Evolutionary conservation across 257 asterid genomes (phyloP), one percentile per base, ranked within the genome.

Genomic region (Solanum bukasovii): DNA sequence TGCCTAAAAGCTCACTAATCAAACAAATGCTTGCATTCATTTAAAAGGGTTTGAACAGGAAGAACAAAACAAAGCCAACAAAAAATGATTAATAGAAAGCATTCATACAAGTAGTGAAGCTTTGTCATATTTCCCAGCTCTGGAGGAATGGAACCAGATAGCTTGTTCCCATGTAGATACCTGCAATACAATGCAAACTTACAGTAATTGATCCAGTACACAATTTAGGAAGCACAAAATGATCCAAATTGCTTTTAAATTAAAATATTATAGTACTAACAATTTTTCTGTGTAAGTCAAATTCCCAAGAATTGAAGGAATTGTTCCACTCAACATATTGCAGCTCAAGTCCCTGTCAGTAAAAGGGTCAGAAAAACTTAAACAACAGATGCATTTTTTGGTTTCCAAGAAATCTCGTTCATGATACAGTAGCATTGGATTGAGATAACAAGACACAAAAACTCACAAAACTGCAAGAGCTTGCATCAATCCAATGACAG

Each of bases 41-140:
- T 27, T 35, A 31, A 13, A 84, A 21, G 83, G 31, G 83, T 37
- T 46, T 31, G 34, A 84, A n/a, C 73, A 33, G 77, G 34, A 84
- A 34, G 87, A 61, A 40, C 59, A 34, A 49, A 20, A 59, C 44
- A 52, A 11, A 29, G 38, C 72, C 6, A 79, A 18, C 63, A 83
- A 35, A 42, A 40, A 35, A 63, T 29, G 7, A 81, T 46, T 29
- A 5, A 59, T 75, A 56, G 25, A 88, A 10, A 49, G 25, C 27
- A 25, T 44, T 33, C 91, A 21, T 93, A 97, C 99, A 97, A 88
- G 89, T 96, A 97, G 90, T 97, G 99, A 49, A 97, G 98, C 88
- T 95, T 97, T 20, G 99, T 85, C 99, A 97, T 97, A 90, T 97
- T 96, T 72, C 99, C 99, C 13, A 97, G 98, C 93, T 97, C 98